Evolutionary conservation across 306 rosid species (phyloP).

Genomic region (Comarum palustre): DNA sequence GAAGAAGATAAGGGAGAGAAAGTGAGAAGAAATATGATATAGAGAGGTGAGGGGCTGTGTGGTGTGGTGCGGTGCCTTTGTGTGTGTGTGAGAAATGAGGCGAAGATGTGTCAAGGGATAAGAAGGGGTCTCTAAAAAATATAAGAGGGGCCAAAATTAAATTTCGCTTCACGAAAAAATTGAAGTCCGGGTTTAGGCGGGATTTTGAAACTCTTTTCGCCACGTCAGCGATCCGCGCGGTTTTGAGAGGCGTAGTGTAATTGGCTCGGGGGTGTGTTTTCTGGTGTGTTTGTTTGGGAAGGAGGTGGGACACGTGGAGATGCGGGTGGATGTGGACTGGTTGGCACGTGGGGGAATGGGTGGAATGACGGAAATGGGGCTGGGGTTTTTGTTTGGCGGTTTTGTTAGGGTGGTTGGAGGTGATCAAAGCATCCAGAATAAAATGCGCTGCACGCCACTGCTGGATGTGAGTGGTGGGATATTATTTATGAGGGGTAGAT

Average conservation of each 20-base stretch:
- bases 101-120: conserved; percentile 36
- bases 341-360: not conserved
- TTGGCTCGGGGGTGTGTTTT: conserved; percentile 40
- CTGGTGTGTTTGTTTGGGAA: conserved; percentile 47
- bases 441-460: conserved; percentile 24
- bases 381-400: not conserved
- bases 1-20: conserved; percentile 19
- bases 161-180: conserved; percentile 33
- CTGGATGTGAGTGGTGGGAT: conserved; percentile 18
- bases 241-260: not conserved
- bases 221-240: conserved; percentile 60
- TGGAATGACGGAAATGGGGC: conserved; percentile 33
- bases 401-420: conserved; percentile 6
- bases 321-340: not conserved
- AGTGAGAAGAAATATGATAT: not conserved
- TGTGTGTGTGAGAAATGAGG: conserved; percentile 20
- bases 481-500: not conserved
- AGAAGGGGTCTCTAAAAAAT: conserved; percentile 31
- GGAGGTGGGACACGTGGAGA: conserved; percentile 30
- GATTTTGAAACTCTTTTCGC: conserved; percentile 50
- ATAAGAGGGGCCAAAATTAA: conserved; percentile 23
- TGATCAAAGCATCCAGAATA: conserved; percentile 2
- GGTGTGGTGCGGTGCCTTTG: conserved; percentile 26
- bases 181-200: conserved; percentile 87
- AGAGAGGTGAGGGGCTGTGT: not conserved